Evolutionary conservation across 2,329 filamentous ascomycete species (phyloP).

Genomic region (Fonsecaea nubica): DNA sequence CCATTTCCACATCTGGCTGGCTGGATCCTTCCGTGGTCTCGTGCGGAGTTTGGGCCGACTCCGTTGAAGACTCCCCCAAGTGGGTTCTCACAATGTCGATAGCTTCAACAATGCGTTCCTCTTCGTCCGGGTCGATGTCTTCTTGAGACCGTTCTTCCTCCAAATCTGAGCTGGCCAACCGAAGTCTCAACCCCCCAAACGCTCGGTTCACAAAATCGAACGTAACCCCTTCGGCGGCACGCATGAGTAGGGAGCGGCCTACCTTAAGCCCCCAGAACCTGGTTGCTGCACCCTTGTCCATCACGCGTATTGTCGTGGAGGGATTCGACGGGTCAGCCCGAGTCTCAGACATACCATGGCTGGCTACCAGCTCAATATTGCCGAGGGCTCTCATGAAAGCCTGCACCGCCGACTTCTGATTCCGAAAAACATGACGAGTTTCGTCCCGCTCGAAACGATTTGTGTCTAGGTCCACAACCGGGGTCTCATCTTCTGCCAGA

Average conservation of each 20-base stretch:
- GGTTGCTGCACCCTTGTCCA: conserved; percentile 53
- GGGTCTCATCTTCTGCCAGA: conserved; percentile 56
- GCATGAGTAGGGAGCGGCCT: conserved; percentile 65
- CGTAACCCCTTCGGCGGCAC: conserved; percentile 61
- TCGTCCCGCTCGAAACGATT: conserved; percentile 65
- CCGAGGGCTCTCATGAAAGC: conserved; percentile 63
- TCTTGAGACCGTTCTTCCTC: conserved; percentile 58
- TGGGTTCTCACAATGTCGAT: conserved; percentile 42
- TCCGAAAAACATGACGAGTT: conserved; percentile 58
- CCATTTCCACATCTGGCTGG: conserved; percentile 25
- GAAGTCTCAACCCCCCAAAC: conserved; percentile 65
- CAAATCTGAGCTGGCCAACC: conserved; percentile 44
- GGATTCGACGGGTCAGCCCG: conserved; percentile 40
- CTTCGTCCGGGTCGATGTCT: conserved; percentile 56
- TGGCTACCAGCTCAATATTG: conserved; percentile 57
- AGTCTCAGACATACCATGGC: conserved; percentile 46
- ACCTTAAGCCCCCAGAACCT: conserved; percentile 67
- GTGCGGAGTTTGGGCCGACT: conserved; percentile 13
- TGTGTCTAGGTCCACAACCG: conserved; percentile 63
- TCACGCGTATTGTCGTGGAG: conserved; percentile 41
- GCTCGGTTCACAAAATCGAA: conserved; percentile 65
- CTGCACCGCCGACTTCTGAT: conserved; percentile 62
- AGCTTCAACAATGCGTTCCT: conserved; percentile 52
- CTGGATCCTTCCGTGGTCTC: conserved; percentile 17
- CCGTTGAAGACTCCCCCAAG: conserved; percentile 12